Base-by-base conservation (phyloP, 2,329 filamentous ascomycete genomes). In the Dryadomyces sulphureus region DNA sequence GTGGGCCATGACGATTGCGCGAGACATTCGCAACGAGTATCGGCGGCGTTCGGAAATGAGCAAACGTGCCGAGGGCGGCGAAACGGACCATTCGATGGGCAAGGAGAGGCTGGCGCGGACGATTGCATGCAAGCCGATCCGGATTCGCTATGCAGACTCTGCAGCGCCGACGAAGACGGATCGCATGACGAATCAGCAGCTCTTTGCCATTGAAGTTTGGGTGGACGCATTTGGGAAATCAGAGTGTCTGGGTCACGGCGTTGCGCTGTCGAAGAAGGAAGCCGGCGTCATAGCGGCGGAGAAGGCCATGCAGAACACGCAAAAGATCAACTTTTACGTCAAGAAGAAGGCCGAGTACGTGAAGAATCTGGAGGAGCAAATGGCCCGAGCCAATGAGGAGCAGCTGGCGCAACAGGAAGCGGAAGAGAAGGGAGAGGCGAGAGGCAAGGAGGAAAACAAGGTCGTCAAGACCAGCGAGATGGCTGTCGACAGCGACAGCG, bases 151-250 rank as follows among this genome's bases (percentile, higher is more conserved):
- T 56, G 64, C 70, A 48, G 75, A 81, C 38, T 64, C 75, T 50
- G 65, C 64, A 27, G 60, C 65, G 4, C 67, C 71, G 50, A 67
- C 67, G 36, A 69, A 67, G 43, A 75, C 72, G 55, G 70, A 80
- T 53, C 72, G 67, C 54, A 62, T 67, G 39, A 65, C 60, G 14
- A 72, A 70, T 1, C 60, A 79, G 24, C 69, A 73, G 17, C 61
- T 79, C 22, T 85, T 75, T 56, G 73, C 70, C 3, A 69, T 87
- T 1, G 80, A 72, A 1, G 70, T 77, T 0, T 83, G 76, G 54
- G 63, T 87, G 24, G 73, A 76, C 19, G 83, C 81, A 0, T 84
- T 79, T 69, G 83, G 82, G 5, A 77, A 81, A 59, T 70, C 68
- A 27, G 65, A 73, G 57, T 63, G 73, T 47, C 61, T 89, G 6